Evolutionary conservation across 106 monocot genomes (phyloP), one percentile per base, ranked within the genome.

Genomic region (Ottelia alismoides): DNA sequence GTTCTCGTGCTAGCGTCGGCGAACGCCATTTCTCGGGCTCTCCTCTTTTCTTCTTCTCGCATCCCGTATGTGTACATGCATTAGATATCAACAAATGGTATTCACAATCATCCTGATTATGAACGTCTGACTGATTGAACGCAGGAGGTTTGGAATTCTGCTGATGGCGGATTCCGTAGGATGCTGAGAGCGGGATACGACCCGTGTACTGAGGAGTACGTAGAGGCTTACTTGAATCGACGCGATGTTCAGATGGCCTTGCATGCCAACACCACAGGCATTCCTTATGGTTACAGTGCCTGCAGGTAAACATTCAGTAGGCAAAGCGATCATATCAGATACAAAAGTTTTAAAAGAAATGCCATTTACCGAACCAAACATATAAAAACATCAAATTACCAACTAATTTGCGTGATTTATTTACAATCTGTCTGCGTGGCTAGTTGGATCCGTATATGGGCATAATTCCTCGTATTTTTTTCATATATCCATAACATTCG

Each of bases 211-310:
- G 49, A 76, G 11, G 51, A 68, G 11, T 67, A 79, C 45, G 53
- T 68, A 18, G 73, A 75, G 29, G 53, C 63, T 26, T 87, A 87
- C 43, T 73, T 78, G 26, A 87, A 87, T 25, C 29, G 82, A 4
- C 51, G 4, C 7, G 81, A 82, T 50, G 87, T 87, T 22, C 78
- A 85, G 51, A 27, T 75, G 47, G 81, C 81, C 22, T 60, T 78
- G 23, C 81, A 81, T 68, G 81, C 90, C 22, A 77, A 77, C 52
- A 19, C 70, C 62, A 94, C 88, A 1, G 40, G 49, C 1, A 70
- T 94, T 18, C 19, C 71, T n/a, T 84, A 88, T 64, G 64, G 75
- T 11, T 94, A 81, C 51, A 60, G 81, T 22, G 23, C 77, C 17
- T 94, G 93, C 88, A 94, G 93, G 93, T 84, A 22, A n/a, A n/a